Base-by-base conservation (phyloP, 257 asterid species). In the Cinchona pubescens region DNA sequence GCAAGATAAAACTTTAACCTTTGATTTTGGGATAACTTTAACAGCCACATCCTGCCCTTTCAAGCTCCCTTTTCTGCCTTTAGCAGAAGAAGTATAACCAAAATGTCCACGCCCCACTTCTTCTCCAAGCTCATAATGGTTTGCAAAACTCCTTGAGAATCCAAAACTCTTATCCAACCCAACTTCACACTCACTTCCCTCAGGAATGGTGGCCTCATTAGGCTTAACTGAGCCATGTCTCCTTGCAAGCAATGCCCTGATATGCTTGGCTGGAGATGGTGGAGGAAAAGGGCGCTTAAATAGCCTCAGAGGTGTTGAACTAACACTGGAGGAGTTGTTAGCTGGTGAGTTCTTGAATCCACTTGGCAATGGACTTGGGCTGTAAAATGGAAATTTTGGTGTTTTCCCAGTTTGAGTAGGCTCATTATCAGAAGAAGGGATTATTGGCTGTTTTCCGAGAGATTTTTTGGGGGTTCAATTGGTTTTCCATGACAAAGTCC, bases 401-500 rank as follows among this genome's bases (percentile, higher is more conserved):
- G 98, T 91, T 81, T 90, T 94, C 63, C 96, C 97, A 45, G 91
- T 83, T 71, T 87, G 85, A 48, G 85, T 78, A 21, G 78, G 79
- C 18, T 88, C 92, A 80, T 89, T 88, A 70, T 85, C 96, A 61
- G 66, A 76, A 61, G 66, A 76, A 14, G 88, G 87, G 64, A 80
- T 78, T 79, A 56, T 63, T 49, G 92, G 83, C n/a, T n/a, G 67
- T 87, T 83, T 61, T 90, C 94, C 23, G 96, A 83, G 0, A 75
- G 76, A 51, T 84, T 90, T 80, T 81, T 79, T 60, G 90, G 96
- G 59, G 87, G 77, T 67, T 89, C 86, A 55, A 69, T 77, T 82
- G 94, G 98, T 88, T 94, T 94, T 65, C 98, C 98, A 81, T 89
- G 93, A 82, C 99, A 94, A 70, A 92, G 88, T 74, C 99, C 99